Base-by-base conservation (phyloP, 2,329 filamentous ascomycete species). In the Atkinsonella texensis region DNA sequence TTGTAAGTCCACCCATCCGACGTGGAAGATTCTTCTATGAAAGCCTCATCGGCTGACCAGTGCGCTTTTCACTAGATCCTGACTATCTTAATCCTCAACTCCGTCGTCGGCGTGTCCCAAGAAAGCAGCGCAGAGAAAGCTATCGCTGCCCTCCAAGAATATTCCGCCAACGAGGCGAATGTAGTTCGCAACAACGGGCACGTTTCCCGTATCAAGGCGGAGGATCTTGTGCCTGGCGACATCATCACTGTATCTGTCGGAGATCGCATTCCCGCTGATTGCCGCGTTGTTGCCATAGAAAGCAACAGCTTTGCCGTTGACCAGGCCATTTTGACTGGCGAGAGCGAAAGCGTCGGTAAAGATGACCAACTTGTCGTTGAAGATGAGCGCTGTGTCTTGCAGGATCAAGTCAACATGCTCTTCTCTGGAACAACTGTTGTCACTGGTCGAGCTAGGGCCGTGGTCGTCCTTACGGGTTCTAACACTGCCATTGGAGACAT, bases 81-180 rank as follows among this genome's bases (percentile, higher is more conserved):
- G 57, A 97, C 91, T 28, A 98, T 98, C 64, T 78, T 98, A 45
- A 85, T 98, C 57, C 83, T 98, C 62, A 98, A 98, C 71, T 87
- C 93, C 55, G 85, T 98, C 59, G 93, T 98, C 57, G 93, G 93
- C 65, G 93, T 98, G 31, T 96, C 91, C 52, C 93, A 98, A 75
- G 93, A 98, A 75, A 96, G 88, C 71, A 96, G 90, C 65, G 93
- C 93, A 58, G 93, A 98, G 70, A 96, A 97, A 74, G 93, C 93
- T 49, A 98, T 98, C 66, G 90, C 93, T 28, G 93, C 93, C 44
- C 80, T 98, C 52, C 93, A 98, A 71, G 91, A 98, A 79, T 98
- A 98, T 73, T 97, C 91, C 32, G 93, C 93, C 63, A 98, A 97
- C 70, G 89, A 95, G 70, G 91, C 93, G 60, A 98, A 91, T 66